Evolutionary conservation across 805 yeast species (phyloP).

Genomic region (Blastobotrys parvus): DNA sequence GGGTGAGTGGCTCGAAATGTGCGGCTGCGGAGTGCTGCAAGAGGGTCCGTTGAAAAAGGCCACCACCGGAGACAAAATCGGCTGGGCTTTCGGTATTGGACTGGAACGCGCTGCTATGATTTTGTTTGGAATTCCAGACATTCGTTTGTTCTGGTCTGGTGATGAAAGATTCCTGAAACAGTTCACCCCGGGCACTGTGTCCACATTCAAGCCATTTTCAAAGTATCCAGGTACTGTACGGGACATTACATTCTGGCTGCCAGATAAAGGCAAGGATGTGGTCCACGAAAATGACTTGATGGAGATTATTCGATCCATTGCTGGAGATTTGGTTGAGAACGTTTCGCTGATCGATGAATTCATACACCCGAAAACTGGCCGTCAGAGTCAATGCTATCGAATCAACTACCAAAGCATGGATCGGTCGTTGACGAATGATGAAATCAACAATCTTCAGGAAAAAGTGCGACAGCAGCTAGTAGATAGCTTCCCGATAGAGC

Average conservation of each 20-base stretch:
- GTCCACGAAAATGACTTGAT: constrained; percentile 85
- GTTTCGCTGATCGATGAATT: constrained; percentile 77
- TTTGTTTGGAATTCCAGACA: constrained; percentile 90
- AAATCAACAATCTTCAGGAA: constrained; percentile 67
- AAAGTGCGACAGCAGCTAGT: constrained; percentile 52
- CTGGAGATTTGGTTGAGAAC: constrained; percentile 84
- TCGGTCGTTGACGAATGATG: constrained; percentile 76
- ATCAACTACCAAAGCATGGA: constrained; percentile 95
- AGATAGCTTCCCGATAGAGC: constrained; percentile 44
- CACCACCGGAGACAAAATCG: constrained; percentile 44
- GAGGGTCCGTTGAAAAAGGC: constrained; percentile 69
- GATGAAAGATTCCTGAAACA: constrained; percentile 73
- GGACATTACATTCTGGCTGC: constrained; percentile 90
- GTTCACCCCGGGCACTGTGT: constrained; percentile 55
- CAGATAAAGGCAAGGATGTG: constrained; percentile 28
- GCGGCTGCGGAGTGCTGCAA: constrained; percentile 90
- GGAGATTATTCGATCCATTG: constrained; percentile 77
- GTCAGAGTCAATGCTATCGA: constrained; percentile 76
- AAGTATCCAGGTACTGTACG: constrained; percentile 80
- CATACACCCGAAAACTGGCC: constrained; percentile 72
- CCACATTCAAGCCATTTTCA: constrained; percentile 78
- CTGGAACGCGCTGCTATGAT: constrained; percentile 94
- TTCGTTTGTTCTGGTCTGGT: constrained; percentile 81
- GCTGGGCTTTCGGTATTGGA: constrained; percentile 98
- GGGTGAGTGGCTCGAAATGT: constrained; percentile 94